Base-by-base conservation (phyloP, 108 stramenopile genomes). In the Nitzschia inconspicua region DNA sequence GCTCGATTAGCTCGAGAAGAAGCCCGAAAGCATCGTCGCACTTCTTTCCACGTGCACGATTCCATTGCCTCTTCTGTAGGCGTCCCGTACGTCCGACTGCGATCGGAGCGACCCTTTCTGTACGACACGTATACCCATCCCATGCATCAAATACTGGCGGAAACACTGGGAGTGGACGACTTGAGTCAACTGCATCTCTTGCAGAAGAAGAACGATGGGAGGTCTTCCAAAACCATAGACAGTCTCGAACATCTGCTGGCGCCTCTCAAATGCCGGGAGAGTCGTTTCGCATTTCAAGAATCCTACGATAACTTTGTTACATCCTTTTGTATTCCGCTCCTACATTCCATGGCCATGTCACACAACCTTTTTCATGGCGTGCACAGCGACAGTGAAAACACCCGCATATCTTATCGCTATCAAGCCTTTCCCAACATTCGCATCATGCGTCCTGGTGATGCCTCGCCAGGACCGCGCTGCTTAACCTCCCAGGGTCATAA, bases 391-490 rank as follows among this genome's bases (percentile, higher is more conserved):
- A 51, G 65, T 18, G n/a, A n/a, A n/a, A n/a, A n/a, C n/a, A n/a
- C n/a, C n/a, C 40, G 50, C 3, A 77, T 88, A 11, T 36, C 47
- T 0, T 88, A 88, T 57, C 68, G 84, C 19, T 91, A 83, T 48
- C 89, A 91, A 66, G 79, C 73, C 7, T 91, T 87, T 47, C 89
- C 89, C 0, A 81, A 55, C 41, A 79, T 91, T 29, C 66, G 75
- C 14, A 75, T 88, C 16, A 57, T 82, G 31, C 58, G 74, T 8
- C 85, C 85, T 5, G 86, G 82, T 31, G 82, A 85, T 40, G 55
- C 77, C n/a, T 70, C 84, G 7, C 57, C 62, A 16, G 79, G 66
- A 9, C 86, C 86, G 13, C 84, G 80, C 28, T 87, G 86, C 55
- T 84, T 79, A 37, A 72, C 79, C 44, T 47, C 77, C 19, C 42